These are phyloP conservation scores for Candida khao-thaluensis DNA, from an alignment of 805 yeast genomes.

Conservation along the genomic window DNA sequence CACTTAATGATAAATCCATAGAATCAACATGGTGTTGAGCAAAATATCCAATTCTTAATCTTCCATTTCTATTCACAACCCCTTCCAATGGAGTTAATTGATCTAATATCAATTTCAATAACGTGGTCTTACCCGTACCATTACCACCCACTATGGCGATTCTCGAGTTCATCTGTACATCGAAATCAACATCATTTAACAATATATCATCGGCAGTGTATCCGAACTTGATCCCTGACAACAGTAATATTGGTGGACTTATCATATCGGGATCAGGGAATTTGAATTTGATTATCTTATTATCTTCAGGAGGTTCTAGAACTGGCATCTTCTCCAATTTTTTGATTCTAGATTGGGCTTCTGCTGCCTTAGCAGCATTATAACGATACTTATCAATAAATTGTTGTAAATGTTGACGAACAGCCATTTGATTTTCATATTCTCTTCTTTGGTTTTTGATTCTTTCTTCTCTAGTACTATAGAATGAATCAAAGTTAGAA, in stretches of 20 bases:
- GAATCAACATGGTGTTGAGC: constrained; percentile 98
- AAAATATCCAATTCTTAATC: constrained; percentile 91
- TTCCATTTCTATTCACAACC: constrained; percentile 71
- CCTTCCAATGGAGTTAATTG: constrained; percentile 74
- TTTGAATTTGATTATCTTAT: constrained; percentile 75
- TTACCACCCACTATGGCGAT: constrained; percentile 98
- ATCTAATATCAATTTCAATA: constrained; percentile 83
- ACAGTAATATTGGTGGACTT: constrained; percentile 90
- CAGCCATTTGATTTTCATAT: constrained; percentile 96
- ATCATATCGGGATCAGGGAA: constrained; percentile 94
- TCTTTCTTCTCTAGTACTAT: constrained; percentile 92
- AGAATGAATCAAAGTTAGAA: constrained; percentile 88
- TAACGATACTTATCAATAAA: constrained; percentile 96
- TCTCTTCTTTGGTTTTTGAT: constrained; percentile 89
- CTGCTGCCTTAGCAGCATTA: constrained; percentile 96
- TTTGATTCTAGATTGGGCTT: constrained; percentile 97
- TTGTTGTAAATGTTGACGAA: constrained; percentile 87
- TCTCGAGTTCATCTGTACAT: constrained; percentile 90
- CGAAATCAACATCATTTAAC: constrained; percentile 76
- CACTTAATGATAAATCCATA: constrained; percentile 83
- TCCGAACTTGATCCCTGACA: constrained; percentile 84
- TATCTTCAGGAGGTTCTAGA: constrained; percentile 93
- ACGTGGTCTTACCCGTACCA: constrained; percentile 98
- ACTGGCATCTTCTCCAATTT: constrained; percentile 92
- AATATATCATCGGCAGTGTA: constrained; percentile 66